These are phyloP conservation scores for Neltuma alba DNA, from an alignment of 306 rosid species.

Conservation along the genomic window DNA sequence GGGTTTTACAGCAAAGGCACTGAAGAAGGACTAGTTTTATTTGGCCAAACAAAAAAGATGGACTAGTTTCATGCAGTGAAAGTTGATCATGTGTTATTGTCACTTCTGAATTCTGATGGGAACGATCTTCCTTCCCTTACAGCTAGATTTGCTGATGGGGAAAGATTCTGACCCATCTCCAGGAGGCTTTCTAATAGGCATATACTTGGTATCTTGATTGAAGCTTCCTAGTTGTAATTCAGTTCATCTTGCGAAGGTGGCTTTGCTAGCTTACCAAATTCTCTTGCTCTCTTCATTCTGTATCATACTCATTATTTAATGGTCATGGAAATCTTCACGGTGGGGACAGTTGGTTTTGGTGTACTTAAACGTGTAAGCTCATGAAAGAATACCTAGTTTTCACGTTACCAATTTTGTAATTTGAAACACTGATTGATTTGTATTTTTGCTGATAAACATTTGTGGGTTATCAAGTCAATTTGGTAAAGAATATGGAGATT, in stretches of 20 bases:
- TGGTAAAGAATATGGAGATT: neutral
- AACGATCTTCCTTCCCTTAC: slow-evolving; percentile 26
- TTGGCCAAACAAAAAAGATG: too few relatives aligned
- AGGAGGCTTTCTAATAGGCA: slow-evolving; percentile 35
- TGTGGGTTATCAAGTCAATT: neutral
- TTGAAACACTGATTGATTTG: slow-evolving; percentile 25
- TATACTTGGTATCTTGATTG: slow-evolving; percentile 41
- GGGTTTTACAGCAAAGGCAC: slow-evolving; percentile 69
- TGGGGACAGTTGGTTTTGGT: slow-evolving; percentile 22
- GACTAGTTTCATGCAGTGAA: neutral
- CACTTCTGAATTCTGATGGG: slow-evolving; percentile 25
- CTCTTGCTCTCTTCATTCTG: slow-evolving; percentile 35
- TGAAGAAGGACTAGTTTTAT: slow-evolving; percentile 41
- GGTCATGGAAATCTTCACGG: slow-evolving; percentile 27
- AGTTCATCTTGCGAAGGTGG: slow-evolving; percentile 39
- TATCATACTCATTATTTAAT: slow-evolving; percentile 46
- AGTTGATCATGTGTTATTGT: slow-evolving; percentile 17
- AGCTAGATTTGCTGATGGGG: neutral
- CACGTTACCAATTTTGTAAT: slow-evolving; percentile 4
- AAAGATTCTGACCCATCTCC: slow-evolving; percentile 2
- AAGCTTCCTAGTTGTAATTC: slow-evolving; percentile 40
- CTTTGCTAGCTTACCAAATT: slow-evolving; percentile 35
- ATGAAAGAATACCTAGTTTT: slow-evolving; percentile 25
- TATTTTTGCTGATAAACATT: slow-evolving; percentile 3
- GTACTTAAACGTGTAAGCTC: slow-evolving; percentile 35